These are phyloP conservation scores for Podospora fimiseda DNA, from an alignment of 495 filamentous ascomycete genomes.

Conservation along the genomic window DNA sequence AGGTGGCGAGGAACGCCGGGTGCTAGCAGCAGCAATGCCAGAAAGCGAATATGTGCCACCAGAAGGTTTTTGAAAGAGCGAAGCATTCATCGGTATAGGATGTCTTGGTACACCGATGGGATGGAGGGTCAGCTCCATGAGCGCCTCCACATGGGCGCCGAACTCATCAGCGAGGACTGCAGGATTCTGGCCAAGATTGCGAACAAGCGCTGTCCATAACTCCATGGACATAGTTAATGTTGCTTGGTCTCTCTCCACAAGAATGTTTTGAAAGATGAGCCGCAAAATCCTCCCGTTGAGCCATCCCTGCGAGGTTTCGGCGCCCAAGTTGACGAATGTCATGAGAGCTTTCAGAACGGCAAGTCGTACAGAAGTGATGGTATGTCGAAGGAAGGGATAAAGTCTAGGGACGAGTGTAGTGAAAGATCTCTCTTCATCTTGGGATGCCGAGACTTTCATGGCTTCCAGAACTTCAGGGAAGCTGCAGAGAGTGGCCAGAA, in stretches of 20 bases:
- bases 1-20: constrained; percentile 57
- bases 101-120: constrained; percentile 87
- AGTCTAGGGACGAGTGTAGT: constrained; percentile 85
- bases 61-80: constrained; percentile 89
- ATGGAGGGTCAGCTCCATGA: constrained; percentile 74
- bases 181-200: constrained; percentile 53
- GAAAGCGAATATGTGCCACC: constrained; percentile 65
- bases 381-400: constrained; percentile 94
- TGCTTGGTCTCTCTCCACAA: constrained; percentile 83
- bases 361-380: constrained; percentile 88
- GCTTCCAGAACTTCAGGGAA: constrained; percentile 88
- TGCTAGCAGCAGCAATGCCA: constrained; percentile 37
- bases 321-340: constrained; percentile 84
- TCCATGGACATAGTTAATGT: constrained; percentile 70
- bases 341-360: constrained; percentile 88
- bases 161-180: constrained; percentile 58
- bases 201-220: constrained; percentile 76
- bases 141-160: constrained; percentile 61
- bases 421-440: constrained; percentile 81
- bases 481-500: constrained; percentile 89
- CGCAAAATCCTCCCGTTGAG: constrained; percentile 83
- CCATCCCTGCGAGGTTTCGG: constrained; percentile 81
- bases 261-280: constrained; percentile 86
- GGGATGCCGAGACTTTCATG: constrained; percentile 84
- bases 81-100: constrained; percentile 82